Conservation (phyloP, 2,329 filamentous ascomycete species). For the Kalaharituber pfeilii region DNA sequence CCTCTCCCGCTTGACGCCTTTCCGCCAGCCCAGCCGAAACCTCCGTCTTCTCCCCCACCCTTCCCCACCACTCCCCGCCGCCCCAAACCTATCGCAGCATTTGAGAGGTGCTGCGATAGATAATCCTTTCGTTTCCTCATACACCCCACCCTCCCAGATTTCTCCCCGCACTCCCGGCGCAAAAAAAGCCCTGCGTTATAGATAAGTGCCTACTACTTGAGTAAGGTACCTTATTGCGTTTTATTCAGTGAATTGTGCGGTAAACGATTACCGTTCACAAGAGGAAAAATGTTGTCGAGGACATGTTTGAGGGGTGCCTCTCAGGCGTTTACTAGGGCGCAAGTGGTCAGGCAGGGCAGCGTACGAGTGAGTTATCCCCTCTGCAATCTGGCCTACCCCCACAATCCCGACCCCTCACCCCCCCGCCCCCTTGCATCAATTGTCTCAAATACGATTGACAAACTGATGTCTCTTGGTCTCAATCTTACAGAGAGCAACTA, state of each 20-base stretch:
- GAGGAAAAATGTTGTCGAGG: background rate
- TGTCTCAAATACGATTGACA: background rate
- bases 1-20: background rate
- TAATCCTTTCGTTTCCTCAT: background rate
- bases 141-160: background rate
- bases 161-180: too few relatives aligned
- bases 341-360: constrained; percentile 35
- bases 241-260: too few relatives aligned
- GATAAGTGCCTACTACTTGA: too few relatives aligned
- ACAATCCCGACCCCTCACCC: background rate
- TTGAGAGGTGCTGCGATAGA: background rate
- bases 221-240: too few relatives aligned
- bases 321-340: background rate
- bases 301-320: background rate
- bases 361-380: constrained; percentile 52
- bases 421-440: background rate
- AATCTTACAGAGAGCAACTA: constrained; percentile 12
- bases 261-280: too few relatives aligned
- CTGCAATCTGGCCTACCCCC: too few relatives aligned
- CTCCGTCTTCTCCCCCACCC: background rate
- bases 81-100: too few relatives aligned
- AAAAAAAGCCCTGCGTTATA: too few relatives aligned
- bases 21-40: background rate
- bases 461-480: constrained; percentile 10
- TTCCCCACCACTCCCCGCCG: background rate